Conservation (phyloP, 2,329 filamentous ascomycete species). For the Nannizziopsis arthrosporioides region DNA sequence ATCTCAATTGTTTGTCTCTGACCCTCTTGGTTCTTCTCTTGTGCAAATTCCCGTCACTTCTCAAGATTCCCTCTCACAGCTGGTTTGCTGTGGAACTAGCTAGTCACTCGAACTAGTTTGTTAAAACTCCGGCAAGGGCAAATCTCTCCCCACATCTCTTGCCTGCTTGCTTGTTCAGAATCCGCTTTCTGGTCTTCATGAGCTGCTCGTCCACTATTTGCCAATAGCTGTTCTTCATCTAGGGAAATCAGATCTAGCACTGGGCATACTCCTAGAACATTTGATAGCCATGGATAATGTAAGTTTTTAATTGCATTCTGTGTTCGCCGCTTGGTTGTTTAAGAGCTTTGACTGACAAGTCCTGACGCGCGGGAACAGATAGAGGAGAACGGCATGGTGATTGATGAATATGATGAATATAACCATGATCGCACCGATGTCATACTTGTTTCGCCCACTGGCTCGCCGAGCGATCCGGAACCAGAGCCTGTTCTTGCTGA, state of each 20-base stretch:
- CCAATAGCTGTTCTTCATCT: not conserved
- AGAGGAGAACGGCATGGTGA: conserved; percentile 49
- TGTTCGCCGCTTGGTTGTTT: not conserved
- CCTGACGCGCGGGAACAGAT: conserved; percentile 21
- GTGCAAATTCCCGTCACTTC: too few species aligned
- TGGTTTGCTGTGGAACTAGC: too few species aligned
- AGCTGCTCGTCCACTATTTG: not conserved
- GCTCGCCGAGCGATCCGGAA: conserved; percentile 46
- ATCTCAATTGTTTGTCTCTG: too few species aligned
- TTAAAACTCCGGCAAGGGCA: too few species aligned
- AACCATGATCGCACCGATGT: conserved; percentile 52
- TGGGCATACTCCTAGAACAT: not conserved
- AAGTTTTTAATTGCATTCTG: not conserved
- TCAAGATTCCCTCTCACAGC: too few species aligned
- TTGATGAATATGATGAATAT: conserved; percentile 46
- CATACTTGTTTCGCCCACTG: conserved; percentile 50
- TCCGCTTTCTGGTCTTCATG: too few species aligned
- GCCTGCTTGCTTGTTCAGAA: too few species aligned
- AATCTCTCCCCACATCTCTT: too few species aligned
- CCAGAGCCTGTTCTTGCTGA: conserved; percentile 46
- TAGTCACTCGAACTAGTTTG: too few species aligned
- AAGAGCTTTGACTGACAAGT: not conserved
- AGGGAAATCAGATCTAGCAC: too few species aligned
- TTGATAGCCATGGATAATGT: conserved; percentile 13
- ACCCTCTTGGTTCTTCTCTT: too few species aligned